phyloP scores from a whole-genome alignment of 139 green algal genomes.

The Tetradesmus lagerheimii region DNA sequence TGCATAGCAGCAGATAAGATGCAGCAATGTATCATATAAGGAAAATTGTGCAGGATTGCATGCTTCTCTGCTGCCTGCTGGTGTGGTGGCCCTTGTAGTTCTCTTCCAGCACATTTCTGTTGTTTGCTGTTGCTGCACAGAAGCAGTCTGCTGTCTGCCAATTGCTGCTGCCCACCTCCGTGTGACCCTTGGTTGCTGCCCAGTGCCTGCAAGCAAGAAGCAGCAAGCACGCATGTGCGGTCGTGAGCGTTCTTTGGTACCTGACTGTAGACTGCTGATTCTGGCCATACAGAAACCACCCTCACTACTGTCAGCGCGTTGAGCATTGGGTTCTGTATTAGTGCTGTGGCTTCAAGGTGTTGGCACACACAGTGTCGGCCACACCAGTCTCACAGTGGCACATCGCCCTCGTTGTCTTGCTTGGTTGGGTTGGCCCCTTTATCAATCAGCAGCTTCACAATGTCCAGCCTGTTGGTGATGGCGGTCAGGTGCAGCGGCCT shows the following conservation, averaged over 20 bases:
- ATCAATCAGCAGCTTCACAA: constrained; percentile 27
- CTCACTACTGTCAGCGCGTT: not conserved
- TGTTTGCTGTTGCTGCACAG: not conserved
- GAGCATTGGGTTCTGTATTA: too few relatives aligned
- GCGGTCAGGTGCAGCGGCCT: constrained; percentile 35
- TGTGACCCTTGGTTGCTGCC: constrained; percentile 41
- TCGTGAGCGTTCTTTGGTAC: too few relatives aligned
- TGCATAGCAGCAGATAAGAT: not conserved
- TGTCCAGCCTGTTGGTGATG: constrained; percentile 15
- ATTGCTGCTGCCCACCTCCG: constrained; percentile 3
- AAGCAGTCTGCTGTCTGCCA: not conserved
- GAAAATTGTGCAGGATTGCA: not conserved
- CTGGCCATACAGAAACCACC: too few relatives aligned
- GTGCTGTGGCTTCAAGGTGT: not conserved
- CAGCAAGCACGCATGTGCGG: not conserved
- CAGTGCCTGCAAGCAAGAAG: constrained; percentile 25
- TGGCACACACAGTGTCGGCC: not conserved
- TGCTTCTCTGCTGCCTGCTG: too few relatives aligned
- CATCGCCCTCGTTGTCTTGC: constrained; percentile 38
- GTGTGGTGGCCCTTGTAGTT: too few relatives aligned
- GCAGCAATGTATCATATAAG: not conserved
- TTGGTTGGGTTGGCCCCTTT: constrained; percentile 33
- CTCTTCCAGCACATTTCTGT: not conserved
- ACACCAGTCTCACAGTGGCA: not conserved
- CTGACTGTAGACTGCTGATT: too few relatives aligned